Evolutionary conservation across 2,329 filamentous ascomycete species (phyloP), one percentile per base, ranked within the genome.

Genomic region (Fusarium sterilihyphosum): DNA sequence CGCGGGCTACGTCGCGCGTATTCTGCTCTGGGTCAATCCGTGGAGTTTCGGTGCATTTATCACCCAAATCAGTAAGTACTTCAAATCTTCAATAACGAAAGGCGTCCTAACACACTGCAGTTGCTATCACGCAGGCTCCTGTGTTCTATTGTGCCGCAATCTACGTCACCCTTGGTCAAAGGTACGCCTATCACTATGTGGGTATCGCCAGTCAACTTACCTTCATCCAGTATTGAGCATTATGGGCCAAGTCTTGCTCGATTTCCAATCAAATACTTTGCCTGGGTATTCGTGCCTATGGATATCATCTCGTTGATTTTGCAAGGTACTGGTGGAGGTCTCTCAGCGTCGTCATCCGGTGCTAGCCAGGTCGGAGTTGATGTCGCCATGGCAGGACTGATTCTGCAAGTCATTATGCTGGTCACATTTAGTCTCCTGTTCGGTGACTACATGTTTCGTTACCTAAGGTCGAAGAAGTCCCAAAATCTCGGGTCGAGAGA

Each of bases 41-140:
- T 92, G 88, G 76, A 82, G 75, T 44, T 85, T 90, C 76, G 75
- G 78, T 6, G 88, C 86, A 2, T 92, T 92, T 75, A 84, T 91
- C 62, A 85, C 91, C 12, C 88, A 92, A 77, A 90, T 91, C 70
- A 78, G 74, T 76, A 18, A 6, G 73, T 46, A 4, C 2, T n/a
- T 9, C 7, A 4, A 29, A 4, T 4, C 2, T 3, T 35, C 1
- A 12, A 10, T 40, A 8, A 8, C 1, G 2, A 18, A n/a, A 6
- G 6, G 9, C 0, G 22, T 44, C 2, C 65, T 67, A 3, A 73
- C 18, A 0, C n/a, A 1, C 0, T 2, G 8, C 16, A 76, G 57
- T 72, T 38, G 66, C 87, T 77, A 84, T 92, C 43, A 90, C 88
- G 2, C 69, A 63, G 17, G 78, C 66, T 0, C 81, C 81, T 1